Evolutionary conservation across 2,329 filamentous ascomycete species (phyloP), one percentile per base, ranked within the genome.

Genomic region (Cercospora zeae-maydis): DNA sequence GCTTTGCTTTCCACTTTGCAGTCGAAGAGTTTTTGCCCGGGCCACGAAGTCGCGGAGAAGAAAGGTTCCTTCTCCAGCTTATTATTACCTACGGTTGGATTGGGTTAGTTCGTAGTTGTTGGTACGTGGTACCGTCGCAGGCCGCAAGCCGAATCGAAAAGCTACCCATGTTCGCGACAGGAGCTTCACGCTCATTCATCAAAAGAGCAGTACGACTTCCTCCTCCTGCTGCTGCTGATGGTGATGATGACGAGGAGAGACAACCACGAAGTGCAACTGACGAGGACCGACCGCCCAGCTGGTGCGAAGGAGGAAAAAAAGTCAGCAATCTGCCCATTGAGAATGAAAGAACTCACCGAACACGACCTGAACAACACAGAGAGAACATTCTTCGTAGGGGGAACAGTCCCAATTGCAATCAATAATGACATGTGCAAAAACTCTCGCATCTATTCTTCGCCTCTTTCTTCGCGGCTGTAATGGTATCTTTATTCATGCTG

Each of bases 401-500:
- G 3, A 14, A 33, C 31, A 27, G 31, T 37, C 21, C 53, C 16
- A 27, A 39, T 19, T 24, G 8, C 24, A 27, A 27, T 27, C 3
- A 27, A n/a, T n/a, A 27, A 27, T 27, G 19, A 56, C 34, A 14
- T 42, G 21, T 14, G 33, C n/a, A 31, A 24, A n/a, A n/a, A n/a
- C n/a, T n/a, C 30, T 56, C 34, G 53, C 34, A n/a, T 56, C 53
- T 56, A 56, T 37, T 45, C 19, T 19, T 45, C 39, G 39, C 19
- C 53, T 56, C 34, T 27, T 19, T 34, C n/a, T 24, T n/a, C n/a
- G n/a, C 53, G 34, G 30, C 21, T 56, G 53, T 39, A 56, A 27
- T 56, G 53, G 53, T 56, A 42, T 56, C 39, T 45, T n/a, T 16
- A 45, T 21, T 45, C 39, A 45, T 45, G 39, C 39, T 42, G 24